Percentiles rank a stretch among this genome's conserved stretches.
phyloP scores from a whole-genome alignment of 495 filamentous ascomycete genomes.

The Neurospora hispaniola region DNA sequence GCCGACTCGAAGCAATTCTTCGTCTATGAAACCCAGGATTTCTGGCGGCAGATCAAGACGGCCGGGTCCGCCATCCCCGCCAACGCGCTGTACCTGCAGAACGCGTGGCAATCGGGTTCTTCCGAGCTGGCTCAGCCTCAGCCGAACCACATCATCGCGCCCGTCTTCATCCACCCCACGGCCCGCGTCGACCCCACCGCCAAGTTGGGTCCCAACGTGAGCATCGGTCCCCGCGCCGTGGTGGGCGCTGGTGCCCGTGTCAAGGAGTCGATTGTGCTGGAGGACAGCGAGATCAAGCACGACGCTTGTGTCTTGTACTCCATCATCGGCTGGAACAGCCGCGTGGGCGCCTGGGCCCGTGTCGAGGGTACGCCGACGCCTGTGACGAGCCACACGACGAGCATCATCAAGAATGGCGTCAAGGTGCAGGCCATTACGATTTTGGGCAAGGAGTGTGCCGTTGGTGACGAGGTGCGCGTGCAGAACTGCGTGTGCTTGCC shows the following conservation, averaged over 20 bases:
- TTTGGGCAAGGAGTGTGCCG: slow-evolving; percentile 89
- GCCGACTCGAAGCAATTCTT: slow-evolving; percentile 98
- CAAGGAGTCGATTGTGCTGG: slow-evolving; percentile 93
- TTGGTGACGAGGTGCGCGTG: slow-evolving; percentile 90
- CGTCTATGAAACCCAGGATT: slow-evolving; percentile 97
- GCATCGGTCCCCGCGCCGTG: slow-evolving; percentile 74
- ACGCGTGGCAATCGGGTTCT: slow-evolving; percentile 72
- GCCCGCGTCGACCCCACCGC: slow-evolving; percentile 87
- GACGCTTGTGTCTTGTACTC: slow-evolving; percentile 94
- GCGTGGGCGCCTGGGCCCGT: slow-evolving; percentile 92
- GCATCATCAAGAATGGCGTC: slow-evolving; percentile 90
- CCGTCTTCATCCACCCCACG: slow-evolving; percentile 96
- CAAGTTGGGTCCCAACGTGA: slow-evolving; percentile 95
- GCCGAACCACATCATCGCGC: slow-evolving; percentile 72
- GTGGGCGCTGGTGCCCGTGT: slow-evolving; percentile 84
- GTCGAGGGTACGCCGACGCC: slow-evolving; percentile 94
- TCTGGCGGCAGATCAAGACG: slow-evolving; percentile 99
- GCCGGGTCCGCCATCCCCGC: slow-evolving; percentile 95
- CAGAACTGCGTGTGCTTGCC: slow-evolving; percentile 98
- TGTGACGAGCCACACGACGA: slow-evolving; percentile 80
- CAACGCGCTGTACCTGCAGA: slow-evolving; percentile 93
- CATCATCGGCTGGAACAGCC: slow-evolving; percentile 95
- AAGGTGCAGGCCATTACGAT: slow-evolving; percentile 99
- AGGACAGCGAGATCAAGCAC: slow-evolving; percentile 93
- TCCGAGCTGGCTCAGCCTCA: slow-evolving; percentile 75